Evolutionary conservation across 495 filamentous ascomycete species (phyloP), one percentile per base, ranked within the genome.

Genomic region (Pyronema omphalodes): DNA sequence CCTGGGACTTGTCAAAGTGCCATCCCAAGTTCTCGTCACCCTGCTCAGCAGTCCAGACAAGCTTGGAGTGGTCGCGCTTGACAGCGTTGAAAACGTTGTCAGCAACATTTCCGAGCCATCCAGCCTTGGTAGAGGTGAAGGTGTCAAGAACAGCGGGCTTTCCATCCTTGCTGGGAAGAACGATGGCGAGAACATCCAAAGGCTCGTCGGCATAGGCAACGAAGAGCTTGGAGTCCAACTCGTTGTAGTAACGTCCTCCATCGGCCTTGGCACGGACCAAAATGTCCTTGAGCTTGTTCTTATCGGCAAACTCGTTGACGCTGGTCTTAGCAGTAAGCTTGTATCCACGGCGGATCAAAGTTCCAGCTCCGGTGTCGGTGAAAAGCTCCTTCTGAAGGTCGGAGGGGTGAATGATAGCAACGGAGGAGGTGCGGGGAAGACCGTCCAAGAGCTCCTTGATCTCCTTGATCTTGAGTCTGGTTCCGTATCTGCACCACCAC

Each of bases 1-100:
- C 93, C 56, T 94, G 86, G 7, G 91, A 83, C 73, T 94, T 94
- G 70, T 94, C 89, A 58, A 93, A 94, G 73, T 96, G 96, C 91
- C 91, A 98, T 29, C 84, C 87, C 61, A 98, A 73, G 67, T 96
- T 96, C 75, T 96, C 93, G 58, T 98, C 91, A 56, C 91, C 85
- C 60, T 87, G 82, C 71, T 86, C 88, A 41, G 95, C 91, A n/a
- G 87, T 94, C 89, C 91, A 98, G 36, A 88, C 81, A 52, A 96
- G 76, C 70, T 82, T 88, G 56, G 85, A 79, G 66, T 86, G 84
- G 62, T 95, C 88, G 69, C 89, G 93, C 72, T 88, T 86, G 64
- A 98, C 82, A 52, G 82, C 78, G 48, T 84, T 80, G 67, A 98
- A 94, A 49, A 96, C 84, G 66, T 98, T 98, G 67, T 98, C 91